Percentiles rank a stretch among this genome's conserved stretches.
Evolutionary conservation across 148 eudicot genomes (phyloP).

Genomic region (Rhododendron williamsianum): DNA sequence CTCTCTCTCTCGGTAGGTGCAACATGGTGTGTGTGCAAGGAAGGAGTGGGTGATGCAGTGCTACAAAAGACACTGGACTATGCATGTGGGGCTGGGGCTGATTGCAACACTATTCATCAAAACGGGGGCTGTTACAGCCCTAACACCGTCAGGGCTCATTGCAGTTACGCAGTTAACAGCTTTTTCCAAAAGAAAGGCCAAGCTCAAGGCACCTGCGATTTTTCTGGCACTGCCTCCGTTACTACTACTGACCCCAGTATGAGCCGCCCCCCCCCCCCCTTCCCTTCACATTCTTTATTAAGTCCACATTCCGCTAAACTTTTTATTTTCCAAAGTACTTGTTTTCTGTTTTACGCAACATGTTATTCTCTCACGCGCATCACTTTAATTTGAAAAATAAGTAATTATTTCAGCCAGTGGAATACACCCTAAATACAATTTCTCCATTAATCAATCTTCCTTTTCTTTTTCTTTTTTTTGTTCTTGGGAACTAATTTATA

Average conservation of each 20-base stretch:
- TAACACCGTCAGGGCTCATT: constrained; percentile 49
- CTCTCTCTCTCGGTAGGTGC: constrained; percentile 31
- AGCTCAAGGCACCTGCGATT: constrained; percentile 56
- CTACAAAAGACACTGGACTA: constrained; percentile 71
- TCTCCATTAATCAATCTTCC: too few relatives aligned
- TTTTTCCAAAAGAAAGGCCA: constrained; percentile 62
- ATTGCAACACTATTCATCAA: constrained; percentile 47
- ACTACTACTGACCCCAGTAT: constrained; percentile 57
- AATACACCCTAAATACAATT: too few relatives aligned
- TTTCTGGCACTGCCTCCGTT: constrained; percentile 52
- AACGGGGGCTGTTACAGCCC: constrained; percentile 68
- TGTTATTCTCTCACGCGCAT: too few relatives aligned
- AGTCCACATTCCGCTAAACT: too few relatives aligned
- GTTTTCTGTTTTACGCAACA: too few relatives aligned
- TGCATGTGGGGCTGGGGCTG: constrained; percentile 92
- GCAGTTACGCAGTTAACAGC: constrained; percentile 79
- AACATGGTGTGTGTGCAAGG: constrained; percentile 68
- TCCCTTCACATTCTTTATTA: background rate
- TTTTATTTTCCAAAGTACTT: too few relatives aligned
- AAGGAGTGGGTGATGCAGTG: constrained; percentile 35
- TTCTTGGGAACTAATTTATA: background rate
- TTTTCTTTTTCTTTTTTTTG: too few relatives aligned
- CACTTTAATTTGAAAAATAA: too few relatives aligned
- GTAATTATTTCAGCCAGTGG: too few relatives aligned
- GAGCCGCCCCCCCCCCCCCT: background rate